phyloP scores from a whole-genome alignment of 352 stramenopile species.

The Lagenidium giganteum region DNA sequence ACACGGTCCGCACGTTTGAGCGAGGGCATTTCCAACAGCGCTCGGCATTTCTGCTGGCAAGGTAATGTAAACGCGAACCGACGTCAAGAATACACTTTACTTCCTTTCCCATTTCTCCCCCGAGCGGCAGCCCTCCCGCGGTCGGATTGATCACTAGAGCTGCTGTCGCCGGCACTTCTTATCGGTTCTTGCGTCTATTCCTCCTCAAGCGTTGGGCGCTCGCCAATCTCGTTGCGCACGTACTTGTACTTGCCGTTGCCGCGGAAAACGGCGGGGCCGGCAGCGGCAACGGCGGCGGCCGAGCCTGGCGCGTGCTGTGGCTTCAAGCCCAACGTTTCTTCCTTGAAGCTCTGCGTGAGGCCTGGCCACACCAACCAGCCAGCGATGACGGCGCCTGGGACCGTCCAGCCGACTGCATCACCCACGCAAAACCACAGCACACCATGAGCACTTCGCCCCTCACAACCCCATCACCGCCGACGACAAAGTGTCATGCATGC shows the following conservation, averaged over 20 bases:
- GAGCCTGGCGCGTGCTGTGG: slow-evolving; percentile 15
- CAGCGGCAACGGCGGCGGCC: slow-evolving; percentile 11
- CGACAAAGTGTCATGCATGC: not conserved
- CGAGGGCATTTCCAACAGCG: too few relatives aligned
- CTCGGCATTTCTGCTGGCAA: too few relatives aligned
- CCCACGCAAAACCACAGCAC: not conserved
- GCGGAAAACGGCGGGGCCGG: slow-evolving; percentile 30
- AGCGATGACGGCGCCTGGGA: slow-evolving; percentile 36
- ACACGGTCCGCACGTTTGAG: too few relatives aligned
- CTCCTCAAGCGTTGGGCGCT: slow-evolving; percentile 66
- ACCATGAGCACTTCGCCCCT: not conserved
- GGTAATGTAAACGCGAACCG: too few relatives aligned
- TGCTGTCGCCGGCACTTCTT: too few relatives aligned
- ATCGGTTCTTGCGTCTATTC: slow-evolving; percentile 24
- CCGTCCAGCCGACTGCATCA: slow-evolving; percentile 37
- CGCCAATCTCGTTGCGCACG: slow-evolving; percentile 62
- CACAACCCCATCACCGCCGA: not conserved
- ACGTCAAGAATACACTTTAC: too few relatives aligned
- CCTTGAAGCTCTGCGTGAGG: slow-evolving; percentile 67
- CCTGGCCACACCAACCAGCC: slow-evolving; percentile 72
- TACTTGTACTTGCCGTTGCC: slow-evolving; percentile 78
- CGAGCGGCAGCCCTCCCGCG: too few relatives aligned
- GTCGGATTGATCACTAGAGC: too few relatives aligned
- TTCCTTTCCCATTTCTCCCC: too few relatives aligned
- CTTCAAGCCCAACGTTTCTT: slow-evolving; percentile 63